These are phyloP conservation scores for Aspergillus proliferans DNA, from an alignment of 2,329 filamentous ascomycete species.

Conservation along the genomic window DNA sequence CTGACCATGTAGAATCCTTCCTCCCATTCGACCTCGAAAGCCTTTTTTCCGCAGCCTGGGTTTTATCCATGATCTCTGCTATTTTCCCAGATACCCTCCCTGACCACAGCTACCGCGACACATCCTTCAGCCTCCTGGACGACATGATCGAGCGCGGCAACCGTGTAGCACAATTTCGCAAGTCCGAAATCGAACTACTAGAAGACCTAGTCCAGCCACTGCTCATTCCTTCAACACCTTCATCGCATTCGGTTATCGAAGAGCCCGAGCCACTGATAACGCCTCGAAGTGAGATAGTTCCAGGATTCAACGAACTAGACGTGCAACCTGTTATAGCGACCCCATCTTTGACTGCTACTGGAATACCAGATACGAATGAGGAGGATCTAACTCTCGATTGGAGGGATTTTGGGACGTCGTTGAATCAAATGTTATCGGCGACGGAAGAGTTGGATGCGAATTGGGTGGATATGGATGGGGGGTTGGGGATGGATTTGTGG, in stretches of 20 bases:
- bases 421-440: slow-evolving; percentile 16
- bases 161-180: slow-evolving; percentile 16
- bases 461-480: slow-evolving; percentile 9
- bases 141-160: slow-evolving; percentile 16
- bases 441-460: slow-evolving; percentile 15
- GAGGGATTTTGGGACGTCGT: slow-evolving; percentile 14
- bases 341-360: background rate
- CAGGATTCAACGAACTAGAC: background rate
- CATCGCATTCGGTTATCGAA: background rate
- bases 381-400: slow-evolving; percentile 14
- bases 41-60: slow-evolving; percentile 29
- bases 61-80: slow-evolving; percentile 25
- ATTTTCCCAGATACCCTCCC: slow-evolving; percentile 40
- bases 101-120: slow-evolving; percentile 37
- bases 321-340: background rate
- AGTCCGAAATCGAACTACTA: slow-evolving; percentile 16
- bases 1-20: slow-evolving; percentile 19
- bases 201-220: slow-evolving; percentile 14
- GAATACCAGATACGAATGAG: slow-evolving; percentile 1
- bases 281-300: background rate
- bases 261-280: background rate
- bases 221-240: background rate
- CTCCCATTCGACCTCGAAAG: slow-evolving; percentile 29
- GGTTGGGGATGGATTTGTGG: slow-evolving; percentile 13
- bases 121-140: slow-evolving; percentile 11